A percentile compares a stretch with the other conserved stretches of the same genome.
These are phyloP conservation scores for Nemania serpens DNA, from an alignment of 2,329 filamentous ascomycete genomes.

Conservation along the genomic window DNA sequence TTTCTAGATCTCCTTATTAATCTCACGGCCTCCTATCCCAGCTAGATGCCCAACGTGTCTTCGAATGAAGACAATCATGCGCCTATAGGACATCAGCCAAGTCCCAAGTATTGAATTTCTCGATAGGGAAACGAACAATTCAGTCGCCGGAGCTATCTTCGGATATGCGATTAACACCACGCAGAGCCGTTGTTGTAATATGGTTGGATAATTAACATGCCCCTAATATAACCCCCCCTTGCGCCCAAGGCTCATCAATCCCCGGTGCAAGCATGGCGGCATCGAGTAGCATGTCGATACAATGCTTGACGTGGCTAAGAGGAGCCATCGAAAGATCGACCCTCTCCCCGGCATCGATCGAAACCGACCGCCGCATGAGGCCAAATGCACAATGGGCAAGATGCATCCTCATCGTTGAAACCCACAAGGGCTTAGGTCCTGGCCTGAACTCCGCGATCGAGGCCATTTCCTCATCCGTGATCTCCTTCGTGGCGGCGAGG, in stretches of 20 bases:
- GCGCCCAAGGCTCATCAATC: slow-evolving; percentile 11
- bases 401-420: slow-evolving; percentile 18
- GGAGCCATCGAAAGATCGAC: slow-evolving; percentile 10
- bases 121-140: too few relatives aligned
- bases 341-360: slow-evolving; percentile 11
- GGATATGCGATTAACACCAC: neutral
- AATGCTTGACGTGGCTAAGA: slow-evolving; percentile 17
- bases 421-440: slow-evolving; percentile 1
- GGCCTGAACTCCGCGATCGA: slow-evolving; percentile 5
- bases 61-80: too few relatives aligned
- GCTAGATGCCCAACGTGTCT: too few relatives aligned
- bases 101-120: too few relatives aligned
- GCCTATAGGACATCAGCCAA: too few relatives aligned
- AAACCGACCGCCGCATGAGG: slow-evolving; percentile 12
- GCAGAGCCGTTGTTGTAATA: neutral
- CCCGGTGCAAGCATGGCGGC: slow-evolving; percentile 14
- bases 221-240: slow-evolving; percentile 17
- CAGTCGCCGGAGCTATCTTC: neutral
- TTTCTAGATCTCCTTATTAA: too few relatives aligned
- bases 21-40: too few relatives aligned
- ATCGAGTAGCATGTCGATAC: slow-evolving; percentile 13
- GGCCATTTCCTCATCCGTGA: slow-evolving; percentile 23
- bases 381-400: slow-evolving; percentile 21
- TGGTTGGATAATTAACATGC: slow-evolving; percentile 8
- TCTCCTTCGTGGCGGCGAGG: slow-evolving; percentile 1